Conservation (phyloP, 768 basidiomycete species). For the Lactifluus hygrophoroides region DNA sequence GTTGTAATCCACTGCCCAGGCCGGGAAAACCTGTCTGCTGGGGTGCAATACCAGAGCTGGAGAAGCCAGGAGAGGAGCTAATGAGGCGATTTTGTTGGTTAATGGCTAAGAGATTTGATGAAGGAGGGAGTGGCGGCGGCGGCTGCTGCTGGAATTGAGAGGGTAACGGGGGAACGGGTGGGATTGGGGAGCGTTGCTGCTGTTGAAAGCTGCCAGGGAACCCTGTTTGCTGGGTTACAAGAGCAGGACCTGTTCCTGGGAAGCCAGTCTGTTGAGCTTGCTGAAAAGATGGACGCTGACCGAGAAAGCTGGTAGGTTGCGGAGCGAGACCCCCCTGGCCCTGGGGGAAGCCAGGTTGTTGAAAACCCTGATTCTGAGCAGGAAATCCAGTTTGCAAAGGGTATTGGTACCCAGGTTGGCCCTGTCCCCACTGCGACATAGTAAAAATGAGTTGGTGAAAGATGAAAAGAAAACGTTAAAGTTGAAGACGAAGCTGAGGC, state of each 20-base stretch:
- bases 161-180: constrained; percentile 18
- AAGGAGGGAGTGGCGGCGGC: constrained; percentile 55
- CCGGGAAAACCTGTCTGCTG: constrained; percentile 56
- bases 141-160: constrained; percentile 35
- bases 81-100: constrained; percentile 44
- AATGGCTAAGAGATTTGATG: constrained; percentile 43
- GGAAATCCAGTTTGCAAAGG: constrained; percentile 65
- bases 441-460: constrained; percentile 19
- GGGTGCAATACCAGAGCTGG: constrained; percentile 35
- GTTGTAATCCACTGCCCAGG: constrained; percentile 27
- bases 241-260: constrained; percentile 23
- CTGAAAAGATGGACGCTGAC: constrained; percentile 36
- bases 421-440: constrained; percentile 75
- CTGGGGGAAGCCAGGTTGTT: constrained; percentile 36
- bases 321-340: constrained; percentile 40
- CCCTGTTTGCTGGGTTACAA: constrained; percentile 53
- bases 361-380: constrained; percentile 37
- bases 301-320: constrained; percentile 53
- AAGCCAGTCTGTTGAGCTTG: constrained; percentile 57
- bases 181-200: constrained; percentile 30
- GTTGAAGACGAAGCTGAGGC: not conserved
- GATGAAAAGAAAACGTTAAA: not conserved
- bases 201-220: constrained; percentile 31
- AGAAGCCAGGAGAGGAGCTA: constrained; percentile 45
- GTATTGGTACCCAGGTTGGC: constrained; percentile 61